These are phyloP conservation scores for Oryza australiensis DNA, from an alignment of 176 grass and related monocot genomes.

Conservation along the genomic window DNA sequence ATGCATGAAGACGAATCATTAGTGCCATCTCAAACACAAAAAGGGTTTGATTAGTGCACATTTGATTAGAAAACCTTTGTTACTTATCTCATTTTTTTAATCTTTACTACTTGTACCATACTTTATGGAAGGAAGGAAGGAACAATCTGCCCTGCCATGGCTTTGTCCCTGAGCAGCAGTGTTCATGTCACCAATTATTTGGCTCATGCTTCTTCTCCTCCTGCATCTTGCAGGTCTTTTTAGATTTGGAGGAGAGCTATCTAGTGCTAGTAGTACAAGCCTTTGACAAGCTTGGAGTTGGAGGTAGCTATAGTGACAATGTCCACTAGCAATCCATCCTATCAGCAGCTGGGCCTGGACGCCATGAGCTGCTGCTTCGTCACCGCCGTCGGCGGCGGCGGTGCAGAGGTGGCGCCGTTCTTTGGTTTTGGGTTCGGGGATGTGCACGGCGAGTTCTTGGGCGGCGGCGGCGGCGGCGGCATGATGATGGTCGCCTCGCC, in stretches of 20 bases:
- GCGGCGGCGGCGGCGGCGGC: not conserved
- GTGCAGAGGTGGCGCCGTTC: slow-evolving; percentile 29
- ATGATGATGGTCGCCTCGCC: slow-evolving; percentile 34
- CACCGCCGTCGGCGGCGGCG: not conserved
- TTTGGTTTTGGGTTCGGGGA: slow-evolving; percentile 28
- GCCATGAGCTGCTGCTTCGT: slow-evolving; percentile 48
- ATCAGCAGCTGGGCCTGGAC: slow-evolving; percentile 48
- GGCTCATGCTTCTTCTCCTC: slow-evolving; percentile 4
- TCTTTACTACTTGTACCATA: not conserved
- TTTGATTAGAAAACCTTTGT: not conserved
- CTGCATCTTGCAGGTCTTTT: slow-evolving; percentile 43
- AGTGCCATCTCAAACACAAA: not conserved
- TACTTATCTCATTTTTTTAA: not conserved
- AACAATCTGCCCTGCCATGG: slow-evolving; percentile 19
- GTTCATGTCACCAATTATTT: slow-evolving; percentile 33
- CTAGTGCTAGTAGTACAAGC: not conserved
- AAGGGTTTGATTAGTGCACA: slow-evolving; percentile 18
- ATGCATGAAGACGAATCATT: not conserved
- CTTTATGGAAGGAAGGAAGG: not conserved
- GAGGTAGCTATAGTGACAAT: slow-evolving; percentile 16
- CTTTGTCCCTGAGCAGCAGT: slow-evolving; percentile 26
- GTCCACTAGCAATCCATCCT: slow-evolving; percentile 42
- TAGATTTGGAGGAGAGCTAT: slow-evolving; percentile 18
- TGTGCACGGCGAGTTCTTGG: slow-evolving; percentile 30
- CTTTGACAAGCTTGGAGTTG: slow-evolving; percentile 21